phyloP scores from a whole-genome alignment of 352 stramenopile genomes.

The Elongisporangium anandrum region DNA sequence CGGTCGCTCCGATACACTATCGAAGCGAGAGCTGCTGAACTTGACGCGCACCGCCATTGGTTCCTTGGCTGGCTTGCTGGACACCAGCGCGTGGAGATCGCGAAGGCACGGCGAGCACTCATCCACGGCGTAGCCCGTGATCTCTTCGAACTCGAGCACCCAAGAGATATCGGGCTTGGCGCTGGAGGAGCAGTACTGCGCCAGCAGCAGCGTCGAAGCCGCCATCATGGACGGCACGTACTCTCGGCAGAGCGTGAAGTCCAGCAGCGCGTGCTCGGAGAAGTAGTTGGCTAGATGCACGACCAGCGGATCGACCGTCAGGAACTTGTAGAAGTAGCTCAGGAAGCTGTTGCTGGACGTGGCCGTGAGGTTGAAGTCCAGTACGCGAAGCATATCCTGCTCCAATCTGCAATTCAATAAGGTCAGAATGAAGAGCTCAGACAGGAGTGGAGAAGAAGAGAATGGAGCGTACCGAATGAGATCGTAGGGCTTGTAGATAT shows the following conservation, averaged over 20 bases:
- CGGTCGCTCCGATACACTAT: conserved; percentile 7
- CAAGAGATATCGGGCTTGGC: conserved; percentile 20
- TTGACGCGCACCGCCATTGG: conserved; percentile 40
- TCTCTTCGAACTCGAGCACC: conserved; percentile 40
- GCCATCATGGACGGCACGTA: conserved; percentile 50
- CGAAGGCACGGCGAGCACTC: conserved; percentile 30
- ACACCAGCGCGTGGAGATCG: conserved; percentile 22
- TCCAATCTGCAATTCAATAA: conserved; percentile 37
- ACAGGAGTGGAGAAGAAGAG: background rate
- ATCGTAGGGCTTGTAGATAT: conserved; percentile 89
- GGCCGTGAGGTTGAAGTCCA: conserved; percentile 96
- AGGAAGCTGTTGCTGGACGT: conserved; percentile 95
- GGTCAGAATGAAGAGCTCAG: background rate
- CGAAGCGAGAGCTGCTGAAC: conserved; percentile 22
- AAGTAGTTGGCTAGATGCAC: conserved; percentile 53
- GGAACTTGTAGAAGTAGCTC: conserved; percentile 90
- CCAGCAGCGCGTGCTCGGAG: conserved; percentile 47
- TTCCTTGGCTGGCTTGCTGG: conserved; percentile 29
- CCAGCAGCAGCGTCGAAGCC: conserved; percentile 39
- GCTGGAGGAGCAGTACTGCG: conserved; percentile 39
- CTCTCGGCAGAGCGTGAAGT: conserved; percentile 42
- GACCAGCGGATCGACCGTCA: conserved; percentile 33
- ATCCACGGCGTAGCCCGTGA: conserved; percentile 41
- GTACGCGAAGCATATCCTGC: conserved; percentile 91
- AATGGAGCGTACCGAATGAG: conserved; percentile 12